phyloP scores from a whole-genome alignment of 768 basidiomycete genomes.

The Dacryopinax primogenitus region DNA sequence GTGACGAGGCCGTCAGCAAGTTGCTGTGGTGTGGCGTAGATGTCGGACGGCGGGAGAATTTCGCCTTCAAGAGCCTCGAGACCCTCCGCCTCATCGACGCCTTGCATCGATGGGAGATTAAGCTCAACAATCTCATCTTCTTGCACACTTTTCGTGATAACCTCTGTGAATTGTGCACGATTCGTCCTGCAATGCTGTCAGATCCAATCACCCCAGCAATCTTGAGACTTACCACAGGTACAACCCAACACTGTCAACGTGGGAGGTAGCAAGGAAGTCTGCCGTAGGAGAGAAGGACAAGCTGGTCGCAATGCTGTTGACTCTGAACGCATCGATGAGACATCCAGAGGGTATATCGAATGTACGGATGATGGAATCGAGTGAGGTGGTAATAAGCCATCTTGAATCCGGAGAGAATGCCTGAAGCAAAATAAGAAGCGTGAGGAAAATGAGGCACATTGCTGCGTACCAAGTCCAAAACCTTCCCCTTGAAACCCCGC shows the following conservation, averaged over 20 bases:
- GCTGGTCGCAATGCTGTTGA: constrained; percentile 75
- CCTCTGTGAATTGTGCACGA: constrained; percentile 81
- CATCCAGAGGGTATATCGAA: constrained; percentile 91
- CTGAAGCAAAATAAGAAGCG: constrained; percentile 30
- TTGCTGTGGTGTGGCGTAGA: constrained; percentile 77
- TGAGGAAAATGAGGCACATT: background rate
- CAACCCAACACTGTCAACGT: constrained; percentile 86
- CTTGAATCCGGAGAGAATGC: constrained; percentile 90
- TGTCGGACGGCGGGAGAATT: constrained; percentile 45
- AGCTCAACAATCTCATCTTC: constrained; percentile 63
- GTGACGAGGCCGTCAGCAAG: constrained; percentile 86
- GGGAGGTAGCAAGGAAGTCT: constrained; percentile 90
- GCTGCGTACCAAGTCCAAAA: constrained; percentile 68
- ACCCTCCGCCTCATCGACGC: constrained; percentile 61
- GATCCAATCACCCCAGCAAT: background rate
- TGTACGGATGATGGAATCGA: constrained; percentile 86
- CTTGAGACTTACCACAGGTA: constrained; percentile 66
- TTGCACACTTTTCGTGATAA: constrained; percentile 64
- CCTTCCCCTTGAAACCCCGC: constrained; percentile 66
- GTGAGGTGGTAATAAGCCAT: constrained; percentile 78
- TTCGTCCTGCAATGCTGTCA: constrained; percentile 55
- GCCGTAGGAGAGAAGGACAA: constrained; percentile 87
- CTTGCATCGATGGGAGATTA: constrained; percentile 73
- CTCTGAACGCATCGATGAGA: constrained; percentile 84
- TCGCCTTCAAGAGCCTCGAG: constrained; percentile 50